A percentile compares a stretch with the other conserved stretches of the same genome.
Conservation (phyloP, 805 yeast genomes). For the Spathaspora passalidarum region DNA sequence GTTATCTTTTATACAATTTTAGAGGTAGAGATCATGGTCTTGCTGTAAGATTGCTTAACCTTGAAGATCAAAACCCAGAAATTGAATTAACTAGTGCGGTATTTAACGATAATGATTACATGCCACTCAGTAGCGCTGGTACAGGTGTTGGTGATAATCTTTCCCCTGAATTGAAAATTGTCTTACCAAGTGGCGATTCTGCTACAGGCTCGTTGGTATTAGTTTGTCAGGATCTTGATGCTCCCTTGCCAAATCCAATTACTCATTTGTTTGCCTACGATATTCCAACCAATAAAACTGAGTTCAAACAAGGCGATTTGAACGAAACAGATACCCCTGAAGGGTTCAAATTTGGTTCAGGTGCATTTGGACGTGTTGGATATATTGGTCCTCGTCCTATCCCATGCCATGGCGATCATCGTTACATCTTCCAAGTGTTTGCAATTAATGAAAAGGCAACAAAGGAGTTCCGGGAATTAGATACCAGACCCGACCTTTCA, state of each 20-base stretch:
- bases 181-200: not conserved
- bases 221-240: conserved; percentile 14
- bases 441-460: conserved; percentile 13
- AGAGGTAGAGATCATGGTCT: conserved; percentile 9
- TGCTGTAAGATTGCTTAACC: conserved; percentile 4
- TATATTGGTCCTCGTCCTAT: conserved; percentile 13
- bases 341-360: conserved; percentile 10
- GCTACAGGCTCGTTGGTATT: conserved; percentile 11
- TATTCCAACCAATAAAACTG: conserved; percentile 4
- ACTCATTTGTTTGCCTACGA: conserved; percentile 13
- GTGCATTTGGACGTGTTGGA: conserved; percentile 4
- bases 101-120: conserved; percentile 10
- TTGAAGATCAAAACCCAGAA: conserved; percentile 1
- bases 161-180: conserved; percentile 9
- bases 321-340: not conserved
- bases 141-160: conserved; percentile 9
- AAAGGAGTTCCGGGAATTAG: not conserved
- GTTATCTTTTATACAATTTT: conserved; percentile 7
- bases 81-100: conserved; percentile 10
- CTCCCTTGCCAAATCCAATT: conserved; percentile 10
- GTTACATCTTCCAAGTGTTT: conserved; percentile 14
- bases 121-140: conserved; percentile 12
- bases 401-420: conserved; percentile 13
- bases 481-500: not conserved
- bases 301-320: conserved; percentile 7